Evolutionary conservation across 1,284 basidiomycete species (phyloP).

Genomic region (Sutorius eximius): DNA sequence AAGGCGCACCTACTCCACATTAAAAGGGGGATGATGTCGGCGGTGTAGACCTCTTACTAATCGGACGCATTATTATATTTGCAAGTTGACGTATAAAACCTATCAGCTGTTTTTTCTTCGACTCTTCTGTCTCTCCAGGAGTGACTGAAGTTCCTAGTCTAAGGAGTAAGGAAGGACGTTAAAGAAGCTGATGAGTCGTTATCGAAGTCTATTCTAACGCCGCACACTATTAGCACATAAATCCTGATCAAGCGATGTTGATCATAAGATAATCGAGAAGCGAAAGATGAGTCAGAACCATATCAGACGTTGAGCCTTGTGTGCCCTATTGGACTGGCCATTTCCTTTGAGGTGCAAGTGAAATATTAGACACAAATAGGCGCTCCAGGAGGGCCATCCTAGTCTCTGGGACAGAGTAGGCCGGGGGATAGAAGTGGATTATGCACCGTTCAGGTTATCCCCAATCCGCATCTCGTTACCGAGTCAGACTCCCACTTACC

Average conservation of each 20-base stretch:
- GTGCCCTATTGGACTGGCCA: slow-evolving; percentile 1
- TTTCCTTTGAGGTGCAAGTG: neutral
- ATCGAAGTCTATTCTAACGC: slow-evolving; percentile 21
- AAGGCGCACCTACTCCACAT: slow-evolving; percentile 21
- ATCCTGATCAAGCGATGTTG: slow-evolving; percentile 27
- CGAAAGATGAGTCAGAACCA: slow-evolving; percentile 4
- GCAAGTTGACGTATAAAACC: slow-evolving; percentile 17
- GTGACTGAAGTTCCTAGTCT: neutral
- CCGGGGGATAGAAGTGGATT: neutral
- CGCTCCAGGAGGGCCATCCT: slow-evolving; percentile 2
- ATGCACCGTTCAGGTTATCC: slow-evolving; percentile 5
- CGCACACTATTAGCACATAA: slow-evolving; percentile 15
- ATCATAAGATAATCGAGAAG: slow-evolving; percentile 26
- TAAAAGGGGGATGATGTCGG: slow-evolving; percentile 1
- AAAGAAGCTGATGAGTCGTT: slow-evolving; percentile 25
- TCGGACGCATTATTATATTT: neutral
- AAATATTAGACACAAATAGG: neutral
- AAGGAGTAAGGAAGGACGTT: slow-evolving; percentile 6
- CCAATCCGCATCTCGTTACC: neutral
- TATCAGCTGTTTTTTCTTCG: neutral
- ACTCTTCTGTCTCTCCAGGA: neutral
- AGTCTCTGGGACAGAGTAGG: neutral
- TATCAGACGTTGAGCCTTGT: neutral
- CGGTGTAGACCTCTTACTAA: slow-evolving; percentile 12
- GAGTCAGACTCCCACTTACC: slow-evolving; percentile 4